Evolutionary conservation across 495 filamentous ascomycete species (phyloP).

Genomic region (Rhizodiscina lignyota): DNA sequence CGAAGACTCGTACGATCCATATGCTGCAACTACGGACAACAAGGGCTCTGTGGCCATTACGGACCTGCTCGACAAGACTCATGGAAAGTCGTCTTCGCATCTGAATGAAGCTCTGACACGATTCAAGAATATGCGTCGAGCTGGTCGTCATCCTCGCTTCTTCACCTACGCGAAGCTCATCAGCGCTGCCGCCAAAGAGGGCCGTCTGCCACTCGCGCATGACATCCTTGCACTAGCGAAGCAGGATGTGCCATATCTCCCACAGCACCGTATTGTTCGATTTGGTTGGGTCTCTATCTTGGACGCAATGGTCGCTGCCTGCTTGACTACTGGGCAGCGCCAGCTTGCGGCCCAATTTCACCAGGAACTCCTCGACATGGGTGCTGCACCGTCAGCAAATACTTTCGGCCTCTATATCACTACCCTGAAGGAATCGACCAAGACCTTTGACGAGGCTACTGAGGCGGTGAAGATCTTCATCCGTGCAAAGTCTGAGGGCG

Average conservation of each 20-base stretch:
- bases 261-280: conserved; percentile 66
- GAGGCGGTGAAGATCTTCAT: conserved; percentile 96
- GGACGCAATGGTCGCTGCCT: conserved; percentile 90
- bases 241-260: conserved; percentile 65
- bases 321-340: conserved; percentile 68
- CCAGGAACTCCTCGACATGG: conserved; percentile 74
- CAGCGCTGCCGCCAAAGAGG: conserved; percentile 67
- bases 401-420: conserved; percentile 98
- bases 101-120: conserved; percentile 67
- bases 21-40: conserved; percentile 76
- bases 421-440: conserved; percentile 86
- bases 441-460: conserved; percentile 92
- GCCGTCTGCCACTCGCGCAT: conserved; percentile 59
- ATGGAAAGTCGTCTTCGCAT: conserved; percentile 46
- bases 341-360: conserved; percentile 69
- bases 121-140: conserved; percentile 82
- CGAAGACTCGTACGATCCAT: conserved; percentile 78
- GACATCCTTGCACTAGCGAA: conserved; percentile 81
- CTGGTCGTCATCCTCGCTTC: conserved; percentile 82
- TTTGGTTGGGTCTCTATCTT: conserved; percentile 92
- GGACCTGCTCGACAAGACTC: conserved; percentile 63
- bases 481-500: conserved; percentile 80
- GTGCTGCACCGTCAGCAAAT: conserved; percentile 83
- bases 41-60: conserved; percentile 79
- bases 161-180: conserved; percentile 94